Evolutionary conservation across 2,329 filamentous ascomycete species (phyloP).

Genomic region (Pseudogymnoascus sp.): DNA sequence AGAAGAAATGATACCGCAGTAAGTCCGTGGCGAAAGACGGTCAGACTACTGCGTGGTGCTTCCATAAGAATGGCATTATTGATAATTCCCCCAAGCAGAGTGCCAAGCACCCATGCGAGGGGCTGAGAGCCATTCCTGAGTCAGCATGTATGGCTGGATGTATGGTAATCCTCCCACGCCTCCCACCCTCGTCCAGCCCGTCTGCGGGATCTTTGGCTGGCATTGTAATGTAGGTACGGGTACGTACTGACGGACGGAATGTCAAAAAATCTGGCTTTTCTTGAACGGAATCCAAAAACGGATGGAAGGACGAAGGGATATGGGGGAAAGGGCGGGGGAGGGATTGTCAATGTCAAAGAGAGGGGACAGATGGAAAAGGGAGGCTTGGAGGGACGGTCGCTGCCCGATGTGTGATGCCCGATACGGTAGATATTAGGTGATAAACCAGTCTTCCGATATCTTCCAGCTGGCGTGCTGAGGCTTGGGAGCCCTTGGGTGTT

Average conservation of each 20-base stretch:
- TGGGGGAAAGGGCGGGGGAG: neutral
- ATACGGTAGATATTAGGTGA: conserved; percentile 1
- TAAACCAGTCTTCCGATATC: conserved; percentile 1
- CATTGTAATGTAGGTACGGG: neutral
- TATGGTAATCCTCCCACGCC: neutral
- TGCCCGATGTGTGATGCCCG: conserved; percentile 4
- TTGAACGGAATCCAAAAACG: neutral
- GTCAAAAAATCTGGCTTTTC: neutral
- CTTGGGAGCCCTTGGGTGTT: neutral
- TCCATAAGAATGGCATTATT: conserved; percentile 5
- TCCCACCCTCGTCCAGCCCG: neutral
- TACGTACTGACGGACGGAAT: neutral
- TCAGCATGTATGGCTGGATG: neutral
- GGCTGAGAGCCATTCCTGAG: neutral
- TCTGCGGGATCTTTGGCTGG: neutral
- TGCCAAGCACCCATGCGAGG: neutral
- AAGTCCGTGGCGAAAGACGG: neutral
- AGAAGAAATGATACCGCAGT: neutral
- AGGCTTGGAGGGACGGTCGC: neutral
- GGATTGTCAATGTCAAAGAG: neutral
- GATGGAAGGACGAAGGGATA: neutral
- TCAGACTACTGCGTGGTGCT: neutral
- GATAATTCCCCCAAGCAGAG: neutral
- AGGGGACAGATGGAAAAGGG: neutral
- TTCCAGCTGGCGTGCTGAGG: conserved; percentile 2